Evolutionary conservation across 176 grass and related monocot species (phyloP).

Genomic region (Triticum urartu): DNA sequence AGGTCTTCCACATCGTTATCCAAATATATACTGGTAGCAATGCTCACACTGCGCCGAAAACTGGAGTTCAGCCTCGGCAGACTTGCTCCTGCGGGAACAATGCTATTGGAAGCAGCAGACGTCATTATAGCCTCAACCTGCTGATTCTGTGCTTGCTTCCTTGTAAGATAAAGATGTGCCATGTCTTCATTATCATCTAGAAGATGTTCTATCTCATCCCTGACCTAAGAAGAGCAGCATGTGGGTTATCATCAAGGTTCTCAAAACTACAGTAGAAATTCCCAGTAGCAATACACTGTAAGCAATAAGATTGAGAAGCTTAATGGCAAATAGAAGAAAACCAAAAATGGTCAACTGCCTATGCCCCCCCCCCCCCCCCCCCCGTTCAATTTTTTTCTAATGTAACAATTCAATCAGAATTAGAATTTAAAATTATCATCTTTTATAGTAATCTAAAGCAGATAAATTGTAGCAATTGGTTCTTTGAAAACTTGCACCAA

Average conservation of each 20-base stretch:
- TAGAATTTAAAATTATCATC: not conserved
- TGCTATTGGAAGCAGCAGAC: constrained; percentile 80
- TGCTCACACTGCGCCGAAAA: constrained; percentile 64
- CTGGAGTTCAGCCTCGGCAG: constrained; percentile 58
- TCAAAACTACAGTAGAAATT: not conserved
- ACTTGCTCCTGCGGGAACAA: constrained; percentile 50
- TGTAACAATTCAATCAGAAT: not conserved
- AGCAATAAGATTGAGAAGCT: constrained; percentile 7
- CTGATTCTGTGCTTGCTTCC: constrained; percentile 93
- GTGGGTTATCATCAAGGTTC: constrained; percentile 8
- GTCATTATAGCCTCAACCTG: constrained; percentile 80
- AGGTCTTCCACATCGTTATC: constrained; percentile 97
- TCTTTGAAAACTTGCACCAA: not conserved
- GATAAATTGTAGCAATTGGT: not conserved
- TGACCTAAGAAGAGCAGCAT: constrained; percentile 57
- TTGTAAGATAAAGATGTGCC: constrained; percentile 91
- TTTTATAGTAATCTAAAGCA: not conserved
- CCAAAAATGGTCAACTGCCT: not conserved
- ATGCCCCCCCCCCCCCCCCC: not conserved
- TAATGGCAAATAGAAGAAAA: not conserved
- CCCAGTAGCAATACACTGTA: not conserved
- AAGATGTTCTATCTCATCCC: constrained; percentile 99
- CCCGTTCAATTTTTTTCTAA: not conserved
- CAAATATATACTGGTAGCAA: constrained; percentile 78
- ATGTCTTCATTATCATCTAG: constrained; percentile 97